Evolutionary conservation across 441 rosid genomes (phyloP).

Genomic region (Erysimum cheiri): DNA sequence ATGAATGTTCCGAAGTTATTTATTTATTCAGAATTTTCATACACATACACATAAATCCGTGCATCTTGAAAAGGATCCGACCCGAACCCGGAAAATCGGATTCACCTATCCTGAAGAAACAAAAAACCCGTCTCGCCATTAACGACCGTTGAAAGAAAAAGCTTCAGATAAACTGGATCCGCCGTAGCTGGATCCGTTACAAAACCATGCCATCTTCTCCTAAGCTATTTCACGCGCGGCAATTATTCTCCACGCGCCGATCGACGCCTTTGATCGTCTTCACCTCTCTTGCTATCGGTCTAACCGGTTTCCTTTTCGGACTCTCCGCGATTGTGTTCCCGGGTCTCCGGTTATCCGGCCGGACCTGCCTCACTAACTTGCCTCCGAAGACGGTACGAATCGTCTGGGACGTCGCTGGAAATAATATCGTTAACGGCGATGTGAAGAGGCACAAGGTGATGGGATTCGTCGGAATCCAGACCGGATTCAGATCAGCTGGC

Average conservation of each 20-base stretch:
- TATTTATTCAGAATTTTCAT: background rate
- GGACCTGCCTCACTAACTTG: constrained; percentile 45
- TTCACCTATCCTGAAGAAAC: constrained; percentile 34
- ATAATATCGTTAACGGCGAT: constrained; percentile 35
- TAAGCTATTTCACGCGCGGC: constrained; percentile 61
- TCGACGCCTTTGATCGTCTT: constrained; percentile 56
- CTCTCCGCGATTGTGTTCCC: constrained; percentile 52
- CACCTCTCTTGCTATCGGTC: constrained; percentile 60
- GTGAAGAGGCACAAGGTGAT: constrained; percentile 69
- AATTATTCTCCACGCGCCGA: constrained; percentile 52
- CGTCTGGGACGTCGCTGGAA: constrained; percentile 58
- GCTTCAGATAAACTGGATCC: constrained; percentile 18
- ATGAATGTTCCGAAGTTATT: background rate
- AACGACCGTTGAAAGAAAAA: constrained; percentile 43
- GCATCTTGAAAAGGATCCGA: constrained; percentile 34
- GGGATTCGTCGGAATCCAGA: constrained; percentile 92
- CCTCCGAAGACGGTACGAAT: constrained; percentile 62
- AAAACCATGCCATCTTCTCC: constrained; percentile 77
- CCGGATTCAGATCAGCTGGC: constrained; percentile 74
- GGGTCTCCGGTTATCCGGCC: constrained; percentile 36
- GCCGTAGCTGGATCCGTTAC: constrained; percentile 34
- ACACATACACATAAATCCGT: background rate
- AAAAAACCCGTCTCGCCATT: constrained; percentile 19
- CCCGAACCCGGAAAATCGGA: constrained; percentile 32
- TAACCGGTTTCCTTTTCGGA: constrained; percentile 71